phyloP scores from a whole-genome alignment of 2,329 filamentous ascomycete genomes.

The Botrytis hyacinthi region DNA sequence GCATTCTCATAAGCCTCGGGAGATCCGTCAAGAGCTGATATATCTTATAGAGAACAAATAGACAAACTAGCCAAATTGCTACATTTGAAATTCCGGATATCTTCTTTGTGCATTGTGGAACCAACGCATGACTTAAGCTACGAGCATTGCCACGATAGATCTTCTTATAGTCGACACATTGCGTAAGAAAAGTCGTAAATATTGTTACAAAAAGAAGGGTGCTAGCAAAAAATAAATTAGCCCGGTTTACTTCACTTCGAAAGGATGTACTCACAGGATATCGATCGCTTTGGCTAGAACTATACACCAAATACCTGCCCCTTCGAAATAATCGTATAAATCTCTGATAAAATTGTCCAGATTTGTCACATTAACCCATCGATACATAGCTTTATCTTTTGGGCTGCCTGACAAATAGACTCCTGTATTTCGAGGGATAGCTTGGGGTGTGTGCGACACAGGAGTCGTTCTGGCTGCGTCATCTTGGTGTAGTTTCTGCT shows the following conservation, averaged over 20 bases:
- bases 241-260: neutral
- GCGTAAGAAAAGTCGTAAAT: conserved; percentile 66
- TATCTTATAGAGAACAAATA: conserved; percentile 62
- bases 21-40: conserved; percentile 58
- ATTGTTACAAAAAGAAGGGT: conserved; percentile 66
- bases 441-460: conserved; percentile 28
- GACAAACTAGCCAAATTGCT: conserved; percentile 58
- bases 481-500: conserved; percentile 49
- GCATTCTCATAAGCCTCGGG: conserved; percentile 59
- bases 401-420: conserved; percentile 50
- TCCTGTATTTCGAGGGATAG: conserved; percentile 50
- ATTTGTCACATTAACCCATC: conserved; percentile 70
- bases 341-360: conserved; percentile 67
- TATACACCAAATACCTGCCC: conserved; percentile 69
- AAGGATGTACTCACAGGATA: conserved; percentile 49
- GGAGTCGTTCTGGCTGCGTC: conserved; percentile 31
- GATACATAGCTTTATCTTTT: conserved; percentile 67
- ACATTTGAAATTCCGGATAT: conserved; percentile 43
- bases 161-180: conserved; percentile 65
- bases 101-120: conserved; percentile 55
- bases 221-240: conserved; percentile 39
- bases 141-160: conserved; percentile 51
- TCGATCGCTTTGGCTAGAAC: conserved; percentile 55
- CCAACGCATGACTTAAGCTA: conserved; percentile 48
- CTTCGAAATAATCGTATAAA: conserved; percentile 66